A percentile compares a stretch with the other conserved stretches of the same genome.
Conservation (phyloP, 352 stramenopile species). For the Phytophthora boehmeriae region DNA sequence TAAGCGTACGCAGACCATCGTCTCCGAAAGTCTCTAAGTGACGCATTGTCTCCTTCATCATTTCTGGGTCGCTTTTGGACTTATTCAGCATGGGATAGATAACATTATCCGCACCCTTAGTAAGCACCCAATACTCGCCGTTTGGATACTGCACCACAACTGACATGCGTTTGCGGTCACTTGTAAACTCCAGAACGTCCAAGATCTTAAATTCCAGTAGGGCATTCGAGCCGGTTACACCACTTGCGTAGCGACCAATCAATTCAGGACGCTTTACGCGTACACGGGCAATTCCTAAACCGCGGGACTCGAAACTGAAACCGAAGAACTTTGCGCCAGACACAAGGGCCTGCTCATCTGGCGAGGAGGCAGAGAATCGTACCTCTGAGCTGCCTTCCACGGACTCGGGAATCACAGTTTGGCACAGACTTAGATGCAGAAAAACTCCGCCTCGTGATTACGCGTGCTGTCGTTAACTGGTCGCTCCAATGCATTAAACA, state of each 20-base stretch:
- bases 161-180: constrained; percentile 83
- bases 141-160: constrained; percentile 77
- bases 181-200: constrained; percentile 97
- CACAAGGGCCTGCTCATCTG: constrained; percentile 91
- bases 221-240: constrained; percentile 40
- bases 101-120: constrained; percentile 94
- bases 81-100: constrained; percentile 86
- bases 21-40: constrained; percentile 85
- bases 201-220: constrained; percentile 85
- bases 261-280: constrained; percentile 48
- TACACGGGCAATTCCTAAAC: constrained; percentile 63
- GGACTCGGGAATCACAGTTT: constrained; percentile 76
- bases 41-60: constrained; percentile 60
- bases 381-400: constrained; percentile 60
- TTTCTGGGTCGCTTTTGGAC: constrained; percentile 55
- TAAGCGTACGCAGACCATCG: constrained; percentile 86
- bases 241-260: constrained; percentile 36
- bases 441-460: constrained; percentile 77
- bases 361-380: constrained; percentile 79
- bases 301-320: constrained; percentile 74
- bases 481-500: constrained; percentile 53
- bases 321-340: constrained; percentile 83
- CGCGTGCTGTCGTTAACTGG: constrained; percentile 26
- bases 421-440: constrained; percentile 84
- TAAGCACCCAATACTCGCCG: constrained; percentile 70